Evolutionary conservation across 371 early-diverging fungal genomes (phyloP), one percentile per base, ranked within the genome.

Genomic region (Circinella umbellata): DNA sequence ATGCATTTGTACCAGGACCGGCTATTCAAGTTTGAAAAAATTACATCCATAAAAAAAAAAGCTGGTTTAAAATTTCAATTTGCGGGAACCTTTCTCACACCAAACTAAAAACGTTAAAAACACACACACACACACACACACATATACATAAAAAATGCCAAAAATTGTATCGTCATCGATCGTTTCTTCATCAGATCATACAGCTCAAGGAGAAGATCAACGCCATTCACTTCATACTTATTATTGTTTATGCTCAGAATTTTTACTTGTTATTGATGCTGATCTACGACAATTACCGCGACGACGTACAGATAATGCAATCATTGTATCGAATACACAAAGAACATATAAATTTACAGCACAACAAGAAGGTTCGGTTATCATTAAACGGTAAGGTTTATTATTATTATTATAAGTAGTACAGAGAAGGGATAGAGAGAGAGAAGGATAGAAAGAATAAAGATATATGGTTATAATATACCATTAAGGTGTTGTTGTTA

Each of bases 161-260:
- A 89, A 88, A 75, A 88, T 90, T 70, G 86, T 90, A 62, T 86
- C 88, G 63, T 85, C 87, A 63, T 87, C 87, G 34, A 85, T 84
- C 51, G 85, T 90, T 47, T 90, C 90, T 37, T 90, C 90, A 2
- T 90, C 90, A 1, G 86, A 89, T 80, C 80, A 86, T 49, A 76
- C 79, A 11, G 69, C 72, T 51, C 69, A 69, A 38, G 73, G 67
- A 4, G 73, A 75, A 36, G 87, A 86, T 37, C 78, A 79, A 54
- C 74, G 76, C 15, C 72, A 68, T 46, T 60, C 66, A 49, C 73
- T 92, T 51, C 87, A 90, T 69, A 89, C 90, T 5, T 92, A 92
- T 69, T 92, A 91, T 74, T 92, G 92, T 66, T 74, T 91, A 38
- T 92, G 92, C 68, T 89, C 90, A 54, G 92, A 92, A 76, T 92